phyloP scores from a whole-genome alignment of 441 rosid genomes.

The Aleurites moluccanus region DNA sequence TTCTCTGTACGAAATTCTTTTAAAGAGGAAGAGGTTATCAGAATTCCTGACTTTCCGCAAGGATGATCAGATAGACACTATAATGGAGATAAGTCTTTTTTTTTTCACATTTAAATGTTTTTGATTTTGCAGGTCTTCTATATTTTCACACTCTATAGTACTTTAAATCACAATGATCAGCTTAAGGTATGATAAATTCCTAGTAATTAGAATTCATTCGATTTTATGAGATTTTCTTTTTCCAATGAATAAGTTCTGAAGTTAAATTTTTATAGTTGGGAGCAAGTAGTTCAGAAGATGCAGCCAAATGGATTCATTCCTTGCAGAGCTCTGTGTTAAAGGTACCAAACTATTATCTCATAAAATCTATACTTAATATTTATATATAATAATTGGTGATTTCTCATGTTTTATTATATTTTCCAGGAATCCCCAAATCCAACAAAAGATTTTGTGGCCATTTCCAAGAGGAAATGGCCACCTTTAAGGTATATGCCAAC shows the following conservation, averaged over 20 bases:
- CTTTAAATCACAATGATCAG: constrained; percentile 67
- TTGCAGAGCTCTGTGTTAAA: constrained; percentile 69
- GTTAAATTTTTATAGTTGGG: constrained; percentile 55
- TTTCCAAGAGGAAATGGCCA: constrained; percentile 60
- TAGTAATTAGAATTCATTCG: neutral
- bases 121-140: constrained; percentile 60
- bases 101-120: constrained; percentile 7
- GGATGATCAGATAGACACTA: neutral
- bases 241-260: constrained; percentile 6
- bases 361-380: neutral
- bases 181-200: constrained; percentile 57
- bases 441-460: constrained; percentile 49
- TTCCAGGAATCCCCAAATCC: constrained; percentile 57
- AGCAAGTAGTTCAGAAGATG: constrained; percentile 93
- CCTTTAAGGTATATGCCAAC: constrained; percentile 42
- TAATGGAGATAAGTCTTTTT: neutral
- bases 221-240: neutral
- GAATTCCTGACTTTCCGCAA: too few relatives aligned
- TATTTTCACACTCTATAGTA: constrained; percentile 74
- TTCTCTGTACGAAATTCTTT: neutral
- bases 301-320: constrained; percentile 81
- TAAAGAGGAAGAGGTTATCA: too few relatives aligned
- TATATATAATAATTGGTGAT: neutral
- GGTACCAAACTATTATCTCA: constrained; percentile 39
- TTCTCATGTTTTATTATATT: constrained; percentile 18